Evolutionary conservation across 2,329 filamentous ascomycete genomes (phyloP), one percentile per base, ranked within the genome.

Genomic region (Penicillium sp.): DNA sequence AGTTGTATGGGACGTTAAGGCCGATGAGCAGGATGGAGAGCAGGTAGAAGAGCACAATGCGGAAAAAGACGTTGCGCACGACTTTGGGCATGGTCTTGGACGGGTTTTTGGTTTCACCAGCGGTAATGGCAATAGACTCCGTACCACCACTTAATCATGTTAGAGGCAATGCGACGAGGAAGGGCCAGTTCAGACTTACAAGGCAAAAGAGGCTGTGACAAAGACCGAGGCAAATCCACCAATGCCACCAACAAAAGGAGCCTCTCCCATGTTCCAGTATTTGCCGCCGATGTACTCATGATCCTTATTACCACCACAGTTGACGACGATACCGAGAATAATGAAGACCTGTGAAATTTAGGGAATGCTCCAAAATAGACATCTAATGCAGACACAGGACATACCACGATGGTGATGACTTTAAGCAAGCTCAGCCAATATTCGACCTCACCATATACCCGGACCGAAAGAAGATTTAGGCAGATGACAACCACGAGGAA

Each of bases 181-280:
- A 35, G 23, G 7, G 25, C 31, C 14, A 29, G 25, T 6, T 40
- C 20, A 37, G 29, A 61, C 68, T 35, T 71, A 75, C 79, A 75
- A 86, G 25, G 85, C 83, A 67, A 88, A 87, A 53, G 75, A 79
- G n/a, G 82, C 82, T 0, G 81, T 84, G 12, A 85, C 82, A 59
- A 85, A 85, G 42, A 87, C 85, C 20, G 83, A 86, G 0, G 84
- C 84, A 60, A 88, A 87, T 1, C 85, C 85, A 37, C 84, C 84
- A 18, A 87, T 85, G 1, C 85, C 85, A 2, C 79, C 82, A 1
- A 87, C 85, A 62, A 88, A 88, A 0, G 85, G 85, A 1, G 85
- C 85, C 31, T 80, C 84, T 0, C 80, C 81, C 1, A 82, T 75
- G 54, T 81, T 75, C 80, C 83, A 88, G 63, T 85, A 78, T 56